phyloP scores from a whole-genome alignment of 305 asterid species.

The Solanum hybrid region DNA sequence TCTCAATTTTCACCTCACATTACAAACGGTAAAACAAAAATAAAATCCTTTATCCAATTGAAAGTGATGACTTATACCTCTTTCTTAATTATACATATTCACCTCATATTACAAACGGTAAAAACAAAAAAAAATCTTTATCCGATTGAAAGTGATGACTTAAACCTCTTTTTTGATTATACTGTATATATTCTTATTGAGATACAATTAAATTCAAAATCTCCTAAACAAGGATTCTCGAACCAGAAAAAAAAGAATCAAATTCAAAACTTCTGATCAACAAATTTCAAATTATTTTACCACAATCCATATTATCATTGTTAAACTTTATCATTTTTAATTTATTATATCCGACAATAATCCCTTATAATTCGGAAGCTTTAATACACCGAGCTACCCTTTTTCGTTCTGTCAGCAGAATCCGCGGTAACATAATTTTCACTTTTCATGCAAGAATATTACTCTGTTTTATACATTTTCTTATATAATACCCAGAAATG shows the following conservation, averaged over 20 bases:
- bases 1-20: background rate
- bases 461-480: background rate
- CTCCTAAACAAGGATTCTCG: fast-evolving
- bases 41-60: fast-evolving
- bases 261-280: background rate
- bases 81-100: background rate
- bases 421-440: background rate
- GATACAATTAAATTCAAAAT: background rate
- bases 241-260: background rate
- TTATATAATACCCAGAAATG: background rate
- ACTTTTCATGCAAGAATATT: background rate
- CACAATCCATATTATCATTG: fast-evolving
- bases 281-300: background rate
- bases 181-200: background rate
- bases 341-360: background rate
- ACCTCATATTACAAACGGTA: background rate
- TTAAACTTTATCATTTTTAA: fast-evolving
- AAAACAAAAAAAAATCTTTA: background rate
- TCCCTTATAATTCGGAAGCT: background rate
- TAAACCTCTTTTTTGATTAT: background rate
- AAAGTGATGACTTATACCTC: background rate
- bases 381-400: background rate
- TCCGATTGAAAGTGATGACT: background rate
- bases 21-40: background rate
- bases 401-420: background rate